Percentiles rank a stretch among this genome's conserved stretches.
Conservation (phyloP, 371 early-diverging fungal genomes). For the Zancudomyces culisetae region DNA sequence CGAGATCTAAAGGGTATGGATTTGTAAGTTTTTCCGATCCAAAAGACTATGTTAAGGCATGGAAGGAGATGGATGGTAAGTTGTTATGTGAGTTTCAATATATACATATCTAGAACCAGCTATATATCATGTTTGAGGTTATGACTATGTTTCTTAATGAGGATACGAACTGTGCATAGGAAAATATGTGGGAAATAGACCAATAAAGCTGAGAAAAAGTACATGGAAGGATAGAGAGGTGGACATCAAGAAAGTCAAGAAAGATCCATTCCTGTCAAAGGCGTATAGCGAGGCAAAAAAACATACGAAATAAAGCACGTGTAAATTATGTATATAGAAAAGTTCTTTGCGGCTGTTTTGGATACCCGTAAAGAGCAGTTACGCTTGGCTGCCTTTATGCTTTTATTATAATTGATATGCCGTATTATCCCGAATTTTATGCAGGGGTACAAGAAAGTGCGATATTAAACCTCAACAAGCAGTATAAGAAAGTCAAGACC, state of each 20-base stretch:
- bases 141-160: not conserved
- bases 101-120: slow-evolving; percentile 32
- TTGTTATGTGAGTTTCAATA: slow-evolving; percentile 30
- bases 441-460: too few relatives aligned
- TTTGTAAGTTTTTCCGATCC: slow-evolving; percentile 58
- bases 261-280: not conserved
- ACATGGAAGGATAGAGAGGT: slow-evolving; percentile 83
- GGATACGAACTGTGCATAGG: too few relatives aligned
- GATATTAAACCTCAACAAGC: too few relatives aligned
- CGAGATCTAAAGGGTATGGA: slow-evolving; percentile 63
- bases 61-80: slow-evolving; percentile 57
- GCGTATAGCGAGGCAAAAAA: slow-evolving; percentile 1
- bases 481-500: too few relatives aligned
- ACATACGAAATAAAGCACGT: not conserved
- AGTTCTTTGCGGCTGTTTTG: too few relatives aligned
- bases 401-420: too few relatives aligned
- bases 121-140: not conserved
- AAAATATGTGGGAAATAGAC: slow-evolving; percentile 88
- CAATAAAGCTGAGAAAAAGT: slow-evolving; percentile 83
- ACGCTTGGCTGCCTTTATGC: too few relatives aligned
- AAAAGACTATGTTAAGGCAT: slow-evolving; percentile 56
- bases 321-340: too few relatives aligned
- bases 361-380: too few relatives aligned
- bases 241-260: slow-evolving; percentile 32
- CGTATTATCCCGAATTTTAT: too few relatives aligned